Base-by-base conservation (phyloP, 805 yeast species). In the Grigorovia transvaalensis region DNA sequence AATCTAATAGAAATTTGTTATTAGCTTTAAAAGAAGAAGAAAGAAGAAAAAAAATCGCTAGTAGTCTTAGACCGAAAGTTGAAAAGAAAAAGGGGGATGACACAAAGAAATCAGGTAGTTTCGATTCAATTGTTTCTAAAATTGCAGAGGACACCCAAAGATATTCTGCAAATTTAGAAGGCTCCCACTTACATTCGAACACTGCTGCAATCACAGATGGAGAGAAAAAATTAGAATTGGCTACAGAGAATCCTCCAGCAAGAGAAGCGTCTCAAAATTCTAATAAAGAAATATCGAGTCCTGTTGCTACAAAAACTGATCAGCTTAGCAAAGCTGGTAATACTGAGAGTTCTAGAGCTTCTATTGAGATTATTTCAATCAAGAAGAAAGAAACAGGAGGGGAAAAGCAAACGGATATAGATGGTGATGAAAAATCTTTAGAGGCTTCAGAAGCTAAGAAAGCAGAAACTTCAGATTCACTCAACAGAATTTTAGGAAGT, bases 1-100 rank as follows among this genome's bases (percentile, higher is more conserved):
- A 62, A 51, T 59, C 65, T 2, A 64, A 66, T 47, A 62, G 61
- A 50, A 61, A 64, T 43, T 52, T 66, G n/a, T 53, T 66, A 20
- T 53, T 56, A 47, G 69, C 69, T 1, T 59, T 66, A 65, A 56
- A 62, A 46, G 66, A 63, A 29, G 70, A 66, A 46, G 69, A 65
- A 50, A 59, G 64, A 46, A 56, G 62, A 50, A 64, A 64, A 50
- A 58, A 63, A 51, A 53, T 62, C 62, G 58, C 63, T 18, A 60
- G 66, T 15, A 46, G 15, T 38, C 17, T 18, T 58, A 33, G 52
- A 51, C 18, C 49, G 54, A 42, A 60, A 57, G 12, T 42, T 51
- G 19, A 38, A 2, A 43, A 23, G 12, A n/a, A 7, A 9, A 47
- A 35, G 19, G 35, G 13, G 7, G 15, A 12, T n/a, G n/a, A 38